A percentile compares a stretch with the other conserved stretches of the same genome.
Conservation (phyloP, 495 filamentous ascomycete genomes). For the Penicillium ochrochloron region DNA sequence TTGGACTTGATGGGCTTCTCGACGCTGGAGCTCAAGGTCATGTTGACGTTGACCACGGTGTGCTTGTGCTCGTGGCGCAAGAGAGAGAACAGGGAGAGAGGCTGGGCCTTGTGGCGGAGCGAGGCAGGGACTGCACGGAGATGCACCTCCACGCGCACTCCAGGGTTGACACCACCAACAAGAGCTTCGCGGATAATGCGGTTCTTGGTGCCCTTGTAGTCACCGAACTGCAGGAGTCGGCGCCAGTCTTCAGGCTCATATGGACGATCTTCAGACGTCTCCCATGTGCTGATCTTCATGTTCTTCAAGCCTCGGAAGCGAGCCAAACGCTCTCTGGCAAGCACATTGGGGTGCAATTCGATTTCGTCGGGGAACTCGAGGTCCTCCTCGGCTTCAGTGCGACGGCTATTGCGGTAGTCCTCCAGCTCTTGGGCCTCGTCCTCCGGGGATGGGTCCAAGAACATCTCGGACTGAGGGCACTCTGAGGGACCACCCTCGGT, state of each 20-base stretch:
- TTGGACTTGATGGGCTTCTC: conserved; percentile 82
- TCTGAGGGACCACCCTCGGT: conserved; percentile 84
- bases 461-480: conserved; percentile 89
- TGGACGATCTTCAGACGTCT: conserved; percentile 80
- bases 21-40: conserved; percentile 75
- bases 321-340: conserved; percentile 81
- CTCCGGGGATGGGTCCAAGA: conserved; percentile 83
- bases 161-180: conserved; percentile 80
- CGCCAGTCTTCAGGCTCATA: conserved; percentile 90
- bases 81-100: conserved; percentile 77
- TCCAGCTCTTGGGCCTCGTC: conserved; percentile 80
- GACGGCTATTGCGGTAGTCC: conserved; percentile 76
- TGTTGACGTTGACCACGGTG: conserved; percentile 82
- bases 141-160: conserved; percentile 79
- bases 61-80: conserved; percentile 94
- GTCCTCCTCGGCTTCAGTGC: conserved; percentile 82
- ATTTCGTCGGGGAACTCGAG: conserved; percentile 97
- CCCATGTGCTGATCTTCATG: conserved; percentile 82
- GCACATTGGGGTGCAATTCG: conserved; percentile 85
- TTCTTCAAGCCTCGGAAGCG: conserved; percentile 91
- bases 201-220: conserved; percentile 82
- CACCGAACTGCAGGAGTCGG: conserved; percentile 76
- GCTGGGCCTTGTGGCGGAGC: conserved; percentile 60
- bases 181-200: conserved; percentile 77
- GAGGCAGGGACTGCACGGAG: conserved; percentile 71